A percentile compares a stretch with the other conserved stretches of the same genome.
These are phyloP conservation scores for Talaromyces sp. DNA, from an alignment of 2,329 filamentous ascomycete species.

Conservation along the genomic window DNA sequence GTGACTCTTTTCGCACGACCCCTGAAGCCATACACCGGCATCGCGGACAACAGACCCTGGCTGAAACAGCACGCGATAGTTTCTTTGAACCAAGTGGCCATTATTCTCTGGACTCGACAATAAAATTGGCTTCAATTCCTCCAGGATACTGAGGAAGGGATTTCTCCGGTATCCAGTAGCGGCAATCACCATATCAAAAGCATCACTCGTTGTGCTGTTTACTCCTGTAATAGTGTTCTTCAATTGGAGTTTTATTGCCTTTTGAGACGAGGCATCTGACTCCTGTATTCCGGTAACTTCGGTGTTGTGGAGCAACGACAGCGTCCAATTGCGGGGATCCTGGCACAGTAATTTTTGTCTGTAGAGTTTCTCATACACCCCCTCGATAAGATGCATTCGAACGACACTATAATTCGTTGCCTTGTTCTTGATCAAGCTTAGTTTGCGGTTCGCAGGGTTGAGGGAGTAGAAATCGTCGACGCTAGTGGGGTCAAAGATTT, in stretches of 20 bases:
- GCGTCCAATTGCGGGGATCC: slow-evolving; percentile 1
- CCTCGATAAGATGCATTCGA: slow-evolving; percentile 5
- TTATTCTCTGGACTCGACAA: background rate
- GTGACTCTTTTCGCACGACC: slow-evolving; percentile 9
- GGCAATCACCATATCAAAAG: slow-evolving; percentile 8
- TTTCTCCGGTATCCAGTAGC: slow-evolving; percentile 10
- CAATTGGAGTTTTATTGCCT: slow-evolving; percentile 2
- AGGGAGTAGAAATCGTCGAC: slow-evolving; percentile 11
- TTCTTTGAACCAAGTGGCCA: slow-evolving; percentile 1
- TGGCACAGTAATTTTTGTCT: slow-evolving; percentile 2
- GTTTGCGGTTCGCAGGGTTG: background rate
- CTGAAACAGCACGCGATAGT: slow-evolving; percentile 7
- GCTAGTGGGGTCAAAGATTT: slow-evolving; percentile 10
- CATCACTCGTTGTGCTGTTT: background rate
- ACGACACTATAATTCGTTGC: slow-evolving; percentile 12
- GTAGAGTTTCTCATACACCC: slow-evolving; percentile 10
- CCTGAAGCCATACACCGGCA: slow-evolving; percentile 10
- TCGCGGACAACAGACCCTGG: slow-evolving; percentile 5
- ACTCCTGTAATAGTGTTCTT: slow-evolving; percentile 4
- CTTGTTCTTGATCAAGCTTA: slow-evolving; percentile 7
- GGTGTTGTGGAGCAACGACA: background rate
- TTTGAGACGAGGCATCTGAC: background rate
- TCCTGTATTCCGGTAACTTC: background rate
- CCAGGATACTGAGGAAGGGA: slow-evolving; percentile 6
- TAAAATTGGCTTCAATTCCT: slow-evolving; percentile 7